Percentiles rank a stretch among this genome's conserved stretches.
Conservation (phyloP, 1,284 basidiomycete species). For the Coriolopsis trogii region DNA sequence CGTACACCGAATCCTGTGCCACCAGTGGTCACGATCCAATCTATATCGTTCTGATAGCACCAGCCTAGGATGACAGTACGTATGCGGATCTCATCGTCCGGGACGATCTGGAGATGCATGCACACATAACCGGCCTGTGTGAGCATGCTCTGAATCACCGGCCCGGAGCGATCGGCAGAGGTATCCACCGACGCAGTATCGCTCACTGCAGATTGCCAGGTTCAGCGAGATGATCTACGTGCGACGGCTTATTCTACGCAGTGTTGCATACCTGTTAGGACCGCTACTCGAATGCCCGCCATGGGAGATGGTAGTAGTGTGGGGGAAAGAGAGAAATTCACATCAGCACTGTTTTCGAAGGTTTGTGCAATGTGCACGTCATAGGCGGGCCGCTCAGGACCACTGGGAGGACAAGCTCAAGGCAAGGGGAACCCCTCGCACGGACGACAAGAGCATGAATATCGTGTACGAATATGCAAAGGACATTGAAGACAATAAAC, state of each 20-base stretch:
- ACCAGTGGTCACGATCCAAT: constrained; percentile 81
- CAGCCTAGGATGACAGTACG: constrained; percentile 48
- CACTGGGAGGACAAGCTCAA: too few species aligned
- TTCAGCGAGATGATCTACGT: not conserved
- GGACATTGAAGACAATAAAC: too few species aligned
- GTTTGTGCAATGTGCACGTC: too few species aligned
- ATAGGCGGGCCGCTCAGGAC: not conserved
- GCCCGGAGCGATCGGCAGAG: constrained; percentile 65
- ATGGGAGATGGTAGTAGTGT: constrained; percentile 20
- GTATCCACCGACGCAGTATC: constrained; percentile 63
- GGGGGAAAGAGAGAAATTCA: not conserved
- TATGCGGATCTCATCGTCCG: constrained; percentile 65
- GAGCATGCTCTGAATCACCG: constrained; percentile 58
- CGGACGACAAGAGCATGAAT: too few species aligned
- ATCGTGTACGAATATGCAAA: too few species aligned
- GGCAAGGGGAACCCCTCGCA: too few species aligned
- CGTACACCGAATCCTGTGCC: constrained; percentile 85
- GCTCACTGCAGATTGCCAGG: constrained; percentile 47
- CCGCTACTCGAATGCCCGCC: constrained; percentile 31
- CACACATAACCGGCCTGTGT: constrained; percentile 43
- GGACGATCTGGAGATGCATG: constrained; percentile 44
- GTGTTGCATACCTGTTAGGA: constrained; percentile 33
- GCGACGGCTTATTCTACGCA: not conserved
- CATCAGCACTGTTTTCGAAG: not conserved
- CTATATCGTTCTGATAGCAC: constrained; percentile 48